Base-by-base conservation (phyloP, 2,329 filamentous ascomycete species). In the Colletotrichum siamense region DNA sequence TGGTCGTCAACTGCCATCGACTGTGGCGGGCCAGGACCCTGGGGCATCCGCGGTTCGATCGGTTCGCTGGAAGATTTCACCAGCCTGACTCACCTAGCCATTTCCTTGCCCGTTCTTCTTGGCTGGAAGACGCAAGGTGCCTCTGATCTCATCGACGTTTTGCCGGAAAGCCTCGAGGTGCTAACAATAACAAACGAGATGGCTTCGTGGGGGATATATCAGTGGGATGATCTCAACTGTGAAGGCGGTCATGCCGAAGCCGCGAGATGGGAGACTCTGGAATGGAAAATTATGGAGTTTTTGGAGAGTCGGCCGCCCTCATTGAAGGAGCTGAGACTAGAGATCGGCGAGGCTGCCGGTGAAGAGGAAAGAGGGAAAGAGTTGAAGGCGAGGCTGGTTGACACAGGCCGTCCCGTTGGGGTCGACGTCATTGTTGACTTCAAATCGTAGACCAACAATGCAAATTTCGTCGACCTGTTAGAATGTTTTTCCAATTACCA, bases 221-320 rank as follows among this genome's bases (percentile, higher is more conserved):
- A n/a, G 32, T 72, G 69, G 69, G 49, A 68, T 64, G 69, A 68
- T 10, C 28, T 67, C 4, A 28, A 72, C 7, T n/a, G 63, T 63
- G 63, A 68, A 13, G 18, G 7, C 6, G 24, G 13, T 34, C 4
- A 59, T 16, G 62, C 18, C 3, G 15, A 32, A 26, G 1, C 0
- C 67, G 65, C 0, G n/a, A 52, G 6, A 22, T 52, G 44, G 44
- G 44, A 52, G 10, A 52, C 44, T 0, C 6, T 52, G n/a, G 44
- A 52, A 22, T 52, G 44, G 44, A 52, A 52, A 0, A 52, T 52
- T 0, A 52, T 52, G 44, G 44, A 52, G 6, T 22, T 52, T 52
- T 52, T 52, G 44, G 44, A 52, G 7, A 0, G 12, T 3, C n/a
- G 44, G 12, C 44, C 44, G 44, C n/a, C n/a, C 3, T 0, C n/a